A percentile compares a stretch with the other conserved stretches of the same genome.
Conservation (phyloP, 2,329 filamentous ascomycete species). For the Nemania sp. region DNA sequence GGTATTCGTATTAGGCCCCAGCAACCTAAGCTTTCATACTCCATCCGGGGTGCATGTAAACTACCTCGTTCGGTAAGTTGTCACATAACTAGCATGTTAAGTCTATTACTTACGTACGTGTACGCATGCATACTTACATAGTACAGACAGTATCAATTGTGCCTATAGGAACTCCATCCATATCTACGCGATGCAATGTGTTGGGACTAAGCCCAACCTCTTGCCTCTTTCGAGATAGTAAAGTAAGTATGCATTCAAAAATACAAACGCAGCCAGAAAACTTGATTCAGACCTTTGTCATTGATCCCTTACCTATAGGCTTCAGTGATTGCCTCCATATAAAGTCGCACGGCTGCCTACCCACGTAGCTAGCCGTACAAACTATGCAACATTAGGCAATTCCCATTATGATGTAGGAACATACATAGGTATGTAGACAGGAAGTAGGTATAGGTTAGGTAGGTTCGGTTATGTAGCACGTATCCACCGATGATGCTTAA, state of each 20-base stretch:
- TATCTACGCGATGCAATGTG: not conserved
- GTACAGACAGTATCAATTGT: no score
- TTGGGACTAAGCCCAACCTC: not conserved
- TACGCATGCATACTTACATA: not conserved
- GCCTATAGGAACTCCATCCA: no score
- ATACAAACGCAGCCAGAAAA: no score
- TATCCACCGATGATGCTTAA: constrained; percentile 8
- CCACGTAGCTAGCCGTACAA: not conserved
- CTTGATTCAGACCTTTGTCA: no score
- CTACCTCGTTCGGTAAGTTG: not conserved
- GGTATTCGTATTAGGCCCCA: not conserved
- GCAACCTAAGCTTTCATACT: not conserved
- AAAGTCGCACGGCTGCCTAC: no score
- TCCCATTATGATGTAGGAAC: no score
- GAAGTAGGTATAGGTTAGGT: not conserved
- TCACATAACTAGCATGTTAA: no score
- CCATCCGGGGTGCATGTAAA: constrained; percentile 14
- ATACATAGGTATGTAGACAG: not conserved
- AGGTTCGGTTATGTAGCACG: not conserved
- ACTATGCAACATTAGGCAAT: not conserved
- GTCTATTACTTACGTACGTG: no score
- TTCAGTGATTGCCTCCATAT: not conserved
- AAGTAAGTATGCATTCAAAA: no score
- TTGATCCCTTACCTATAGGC: no score
- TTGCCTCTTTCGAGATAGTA: constrained; percentile 1